These are phyloP conservation scores for Trametes punicea DNA, from an alignment of 768 basidiomycete species.

Conservation along the genomic window DNA sequence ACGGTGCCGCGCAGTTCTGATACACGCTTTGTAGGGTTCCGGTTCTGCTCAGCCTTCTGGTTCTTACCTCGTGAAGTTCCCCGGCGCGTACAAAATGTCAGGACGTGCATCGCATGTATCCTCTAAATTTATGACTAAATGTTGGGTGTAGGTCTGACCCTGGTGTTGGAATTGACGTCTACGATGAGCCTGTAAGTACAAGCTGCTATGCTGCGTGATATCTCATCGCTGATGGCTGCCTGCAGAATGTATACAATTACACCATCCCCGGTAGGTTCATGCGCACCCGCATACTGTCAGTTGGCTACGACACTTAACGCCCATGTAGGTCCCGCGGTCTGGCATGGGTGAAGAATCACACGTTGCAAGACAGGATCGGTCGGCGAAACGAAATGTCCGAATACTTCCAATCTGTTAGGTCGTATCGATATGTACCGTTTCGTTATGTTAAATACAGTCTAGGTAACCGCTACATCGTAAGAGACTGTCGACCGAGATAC, in stretches of 20 bases:
- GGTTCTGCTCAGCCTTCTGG: slow-evolving; percentile 26
- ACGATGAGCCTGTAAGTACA: slow-evolving; percentile 21
- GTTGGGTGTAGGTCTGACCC: slow-evolving; percentile 3
- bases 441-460: too few species aligned
- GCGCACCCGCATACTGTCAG: not conserved
- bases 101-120: not conserved
- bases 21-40: not conserved
- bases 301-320: not conserved
- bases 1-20: not conserved
- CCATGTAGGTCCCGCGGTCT: slow-evolving; percentile 7
- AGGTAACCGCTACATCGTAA: too few species aligned
- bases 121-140: not conserved
- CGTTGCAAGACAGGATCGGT: too few species aligned
- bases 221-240: not conserved
- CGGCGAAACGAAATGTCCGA: too few species aligned
- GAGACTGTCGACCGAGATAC: too few species aligned
- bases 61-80: slow-evolving; percentile 36
- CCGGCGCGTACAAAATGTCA: slow-evolving; percentile 32
- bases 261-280: slow-evolving; percentile 35
- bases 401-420: too few species aligned
- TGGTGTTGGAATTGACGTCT: slow-evolving; percentile 36
- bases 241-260: slow-evolving; percentile 32
- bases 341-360: slow-evolving; percentile 16
- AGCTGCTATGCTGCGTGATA: not conserved
- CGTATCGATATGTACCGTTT: too few species aligned